These are phyloP conservation scores for Podospora conica DNA, from an alignment of 495 filamentous ascomycete species.

Conservation along the genomic window DNA sequence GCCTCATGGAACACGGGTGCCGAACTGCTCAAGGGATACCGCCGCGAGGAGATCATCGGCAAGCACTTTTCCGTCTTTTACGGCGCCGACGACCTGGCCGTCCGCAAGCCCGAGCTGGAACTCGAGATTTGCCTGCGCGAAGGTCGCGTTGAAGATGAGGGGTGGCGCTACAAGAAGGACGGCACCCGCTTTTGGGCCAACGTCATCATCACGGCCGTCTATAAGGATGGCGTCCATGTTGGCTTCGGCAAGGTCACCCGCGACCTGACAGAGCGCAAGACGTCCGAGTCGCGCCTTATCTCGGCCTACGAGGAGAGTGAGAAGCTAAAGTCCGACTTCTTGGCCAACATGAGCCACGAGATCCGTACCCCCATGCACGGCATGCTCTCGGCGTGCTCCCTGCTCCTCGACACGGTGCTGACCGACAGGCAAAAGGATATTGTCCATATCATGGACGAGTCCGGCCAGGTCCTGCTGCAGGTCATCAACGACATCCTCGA, in stretches of 20 bases:
- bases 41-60: constrained; percentile 50
- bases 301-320: constrained; percentile 60
- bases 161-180: constrained; percentile 60
- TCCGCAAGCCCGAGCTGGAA: constrained; percentile 50
- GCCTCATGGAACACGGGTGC: constrained; percentile 60
- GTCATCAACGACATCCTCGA: constrained; percentile 51
- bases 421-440: constrained; percentile 39
- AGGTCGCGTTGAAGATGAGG: constrained; percentile 58
- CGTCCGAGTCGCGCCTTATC: constrained; percentile 51
- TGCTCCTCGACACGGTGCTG: constrained; percentile 40
- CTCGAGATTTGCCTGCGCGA: constrained; percentile 53
- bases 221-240: constrained; percentile 50
- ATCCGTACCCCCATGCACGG: constrained; percentile 50
- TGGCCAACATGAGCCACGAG: constrained; percentile 56
- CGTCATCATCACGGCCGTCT: constrained; percentile 58
- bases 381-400: constrained; percentile 42
- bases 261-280: constrained; percentile 56
- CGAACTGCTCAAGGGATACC: constrained; percentile 54
- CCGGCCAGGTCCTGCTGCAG: constrained; percentile 41
- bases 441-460: constrained; percentile 42
- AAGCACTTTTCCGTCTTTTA: constrained; percentile 61
- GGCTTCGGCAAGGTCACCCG: constrained; percentile 62
- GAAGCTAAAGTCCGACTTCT: constrained; percentile 59
- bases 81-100: constrained; percentile 46
- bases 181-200: constrained; percentile 62